These are phyloP conservation scores for Tuber indicum DNA, from an alignment of 495 filamentous ascomycete species.

Conservation along the genomic window DNA sequence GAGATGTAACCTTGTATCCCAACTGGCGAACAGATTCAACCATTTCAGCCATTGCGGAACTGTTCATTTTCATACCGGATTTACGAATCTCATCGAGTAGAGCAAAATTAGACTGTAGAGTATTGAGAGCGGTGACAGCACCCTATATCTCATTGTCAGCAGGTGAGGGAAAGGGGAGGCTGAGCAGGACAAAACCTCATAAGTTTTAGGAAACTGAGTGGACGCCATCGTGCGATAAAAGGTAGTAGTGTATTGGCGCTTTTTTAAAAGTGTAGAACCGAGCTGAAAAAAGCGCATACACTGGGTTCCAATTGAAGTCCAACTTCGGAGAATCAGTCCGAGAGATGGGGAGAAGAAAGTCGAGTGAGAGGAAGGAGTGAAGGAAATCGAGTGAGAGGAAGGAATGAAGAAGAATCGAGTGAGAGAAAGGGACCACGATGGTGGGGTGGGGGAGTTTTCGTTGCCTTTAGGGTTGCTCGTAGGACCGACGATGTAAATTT, in stretches of 20 bases:
- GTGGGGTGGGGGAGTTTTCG: not conserved
- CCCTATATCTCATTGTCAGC: conserved; percentile 48
- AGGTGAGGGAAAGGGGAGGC: not conserved
- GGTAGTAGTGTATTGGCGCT: not conserved
- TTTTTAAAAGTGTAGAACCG: not conserved
- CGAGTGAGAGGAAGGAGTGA: not conserved
- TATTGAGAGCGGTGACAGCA: conserved; percentile 80
- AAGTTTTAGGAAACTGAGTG: not conserved
- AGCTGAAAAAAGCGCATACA: not conserved
- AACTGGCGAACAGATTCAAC: conserved; percentile 68
- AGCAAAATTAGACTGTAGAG: conserved; percentile 77
- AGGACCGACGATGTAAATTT: not conserved
- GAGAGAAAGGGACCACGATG: not conserved
- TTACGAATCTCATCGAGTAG: conserved; percentile 68
- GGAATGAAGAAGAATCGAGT: not conserved
- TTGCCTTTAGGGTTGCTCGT: not conserved
- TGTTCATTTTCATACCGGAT: conserved; percentile 59
- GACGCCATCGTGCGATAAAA: not conserved
- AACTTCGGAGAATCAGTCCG: no score
- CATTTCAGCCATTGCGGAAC: conserved; percentile 77
- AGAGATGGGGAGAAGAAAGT: not conserved
- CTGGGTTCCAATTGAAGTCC: not conserved
- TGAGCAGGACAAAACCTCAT: not conserved
- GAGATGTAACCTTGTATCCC: conserved; percentile 51
- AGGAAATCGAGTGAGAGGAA: not conserved